phyloP scores from a whole-genome alignment of 768 basidiomycete species.

The Rossbeevera mucosa region DNA sequence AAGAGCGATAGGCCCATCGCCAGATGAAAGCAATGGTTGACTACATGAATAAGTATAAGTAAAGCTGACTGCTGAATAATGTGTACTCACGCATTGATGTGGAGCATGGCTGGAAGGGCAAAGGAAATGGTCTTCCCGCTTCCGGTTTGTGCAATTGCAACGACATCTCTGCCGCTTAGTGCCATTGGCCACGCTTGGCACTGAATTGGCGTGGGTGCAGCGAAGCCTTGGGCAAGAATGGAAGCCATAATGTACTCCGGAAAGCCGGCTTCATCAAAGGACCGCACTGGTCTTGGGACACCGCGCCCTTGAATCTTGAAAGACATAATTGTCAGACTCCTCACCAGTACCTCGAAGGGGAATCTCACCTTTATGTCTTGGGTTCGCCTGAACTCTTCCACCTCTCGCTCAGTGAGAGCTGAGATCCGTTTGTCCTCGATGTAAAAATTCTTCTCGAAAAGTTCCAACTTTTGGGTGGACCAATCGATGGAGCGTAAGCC shows the following conservation, averaged over 20 bases:
- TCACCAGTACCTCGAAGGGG: background rate
- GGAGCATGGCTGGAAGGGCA: constrained; percentile 97
- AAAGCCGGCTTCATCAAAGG: constrained; percentile 94
- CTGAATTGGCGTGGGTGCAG: constrained; percentile 89
- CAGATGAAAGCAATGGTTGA: constrained; percentile 87
- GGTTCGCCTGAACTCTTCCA: constrained; percentile 75
- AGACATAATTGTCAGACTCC: background rate
- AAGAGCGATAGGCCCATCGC: constrained; percentile 96
- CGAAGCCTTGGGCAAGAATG: constrained; percentile 91
- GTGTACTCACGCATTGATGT: constrained; percentile 90
- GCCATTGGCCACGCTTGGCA: constrained; percentile 99
- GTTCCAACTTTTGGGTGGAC: constrained; percentile 63
- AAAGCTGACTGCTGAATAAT: background rate
- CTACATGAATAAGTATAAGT: constrained; percentile 38
- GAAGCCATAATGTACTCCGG: constrained; percentile 94
- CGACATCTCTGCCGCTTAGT: constrained; percentile 85
- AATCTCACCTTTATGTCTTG: constrained; percentile 82
- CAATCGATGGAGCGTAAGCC: constrained; percentile 85
- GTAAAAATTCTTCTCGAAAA: constrained; percentile 98
- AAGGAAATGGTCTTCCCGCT: constrained; percentile 99
- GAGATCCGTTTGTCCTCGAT: constrained; percentile 84
- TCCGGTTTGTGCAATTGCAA: constrained; percentile 97
- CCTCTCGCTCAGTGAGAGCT: constrained; percentile 73
- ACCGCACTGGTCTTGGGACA: constrained; percentile 84
- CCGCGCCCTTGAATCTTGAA: constrained; percentile 77